Evolutionary conservation across 495 filamentous ascomycete genomes (phyloP).

Genomic region (Viridothelium virens): DNA sequence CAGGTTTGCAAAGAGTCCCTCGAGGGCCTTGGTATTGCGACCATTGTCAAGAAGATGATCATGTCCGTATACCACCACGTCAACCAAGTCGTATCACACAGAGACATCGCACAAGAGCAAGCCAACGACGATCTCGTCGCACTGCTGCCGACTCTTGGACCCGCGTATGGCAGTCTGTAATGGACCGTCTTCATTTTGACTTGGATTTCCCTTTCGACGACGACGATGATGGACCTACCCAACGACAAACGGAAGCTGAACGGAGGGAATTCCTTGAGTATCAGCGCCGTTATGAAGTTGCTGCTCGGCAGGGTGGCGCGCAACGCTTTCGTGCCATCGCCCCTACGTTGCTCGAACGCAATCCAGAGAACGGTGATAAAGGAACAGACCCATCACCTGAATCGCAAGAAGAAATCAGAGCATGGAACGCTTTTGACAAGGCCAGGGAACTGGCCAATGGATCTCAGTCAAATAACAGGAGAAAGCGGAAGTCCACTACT

Average conservation of each 20-base stretch:
- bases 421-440: slow-evolving; percentile 84
- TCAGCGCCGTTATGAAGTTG: slow-evolving; percentile 73
- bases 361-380: slow-evolving; percentile 7
- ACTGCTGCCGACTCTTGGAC: slow-evolving; percentile 43
- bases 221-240: slow-evolving; percentile 57
- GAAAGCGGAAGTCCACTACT: slow-evolving; percentile 69
- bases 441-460: slow-evolving; percentile 53
- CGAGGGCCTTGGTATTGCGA: slow-evolving; percentile 37
- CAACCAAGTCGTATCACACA: slow-evolving; percentile 25
- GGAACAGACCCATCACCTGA: slow-evolving; percentile 51
- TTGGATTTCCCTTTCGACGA: slow-evolving; percentile 86
- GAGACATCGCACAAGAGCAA: slow-evolving; percentile 7
- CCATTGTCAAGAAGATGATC: slow-evolving; percentile 35
- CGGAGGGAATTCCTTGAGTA: slow-evolving; percentile 61
- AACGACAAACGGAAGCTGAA: slow-evolving; percentile 46
- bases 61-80: slow-evolving; percentile 43
- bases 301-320: slow-evolving; percentile 59
- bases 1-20: slow-evolving; percentile 75
- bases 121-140: slow-evolving; percentile 29
- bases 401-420: slow-evolving; percentile 68
- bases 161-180: slow-evolving; percentile 62
- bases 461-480: slow-evolving; percentile 37
- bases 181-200: slow-evolving; percentile 63
- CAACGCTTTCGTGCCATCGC: slow-evolving; percentile 60
- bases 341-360: slow-evolving; percentile 38